Conservation (phyloP, 106 monocot genomes). For the Dioscorea alata region DNA sequence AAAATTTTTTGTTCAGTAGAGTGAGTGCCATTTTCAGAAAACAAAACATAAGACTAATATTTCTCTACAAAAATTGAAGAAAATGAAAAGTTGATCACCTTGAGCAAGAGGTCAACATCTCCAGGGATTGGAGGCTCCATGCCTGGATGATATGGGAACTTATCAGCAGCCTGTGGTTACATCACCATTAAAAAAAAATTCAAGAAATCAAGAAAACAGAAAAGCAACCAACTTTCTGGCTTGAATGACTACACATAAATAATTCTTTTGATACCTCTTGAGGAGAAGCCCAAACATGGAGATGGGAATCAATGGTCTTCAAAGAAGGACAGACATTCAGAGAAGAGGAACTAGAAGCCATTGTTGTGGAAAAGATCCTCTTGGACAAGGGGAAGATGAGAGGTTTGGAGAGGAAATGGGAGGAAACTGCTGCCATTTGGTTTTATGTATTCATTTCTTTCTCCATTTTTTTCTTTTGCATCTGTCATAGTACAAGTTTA, state of each 20-base stretch:
- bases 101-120: conserved; percentile 55
- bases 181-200: not conserved
- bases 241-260: not conserved
- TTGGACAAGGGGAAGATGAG: not conserved
- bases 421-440: no score
- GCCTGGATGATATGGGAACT: conserved; percentile 59
- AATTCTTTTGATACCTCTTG: conserved; percentile 31
- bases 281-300: conserved; percentile 88
- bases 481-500: no score
- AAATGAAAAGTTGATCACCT: conserved; percentile 26
- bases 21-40: not conserved
- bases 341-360: conserved; percentile 3
- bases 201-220: not conserved
- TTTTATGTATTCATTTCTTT: no score
- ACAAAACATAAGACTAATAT: not conserved
- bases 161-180: conserved; percentile 36
- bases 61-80: no score
- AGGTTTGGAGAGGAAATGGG: not conserved
- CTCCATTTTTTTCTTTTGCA: no score
- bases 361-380: not conserved
- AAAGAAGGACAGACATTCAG: conserved; percentile 13
- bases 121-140: conserved; percentile 64
- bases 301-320: conserved; percentile 66
- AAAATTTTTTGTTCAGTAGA: no score
- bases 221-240: not conserved